phyloP scores from a whole-genome alignment of 192 early-diverging fungal species.

The Spinellus fusiger region DNA sequence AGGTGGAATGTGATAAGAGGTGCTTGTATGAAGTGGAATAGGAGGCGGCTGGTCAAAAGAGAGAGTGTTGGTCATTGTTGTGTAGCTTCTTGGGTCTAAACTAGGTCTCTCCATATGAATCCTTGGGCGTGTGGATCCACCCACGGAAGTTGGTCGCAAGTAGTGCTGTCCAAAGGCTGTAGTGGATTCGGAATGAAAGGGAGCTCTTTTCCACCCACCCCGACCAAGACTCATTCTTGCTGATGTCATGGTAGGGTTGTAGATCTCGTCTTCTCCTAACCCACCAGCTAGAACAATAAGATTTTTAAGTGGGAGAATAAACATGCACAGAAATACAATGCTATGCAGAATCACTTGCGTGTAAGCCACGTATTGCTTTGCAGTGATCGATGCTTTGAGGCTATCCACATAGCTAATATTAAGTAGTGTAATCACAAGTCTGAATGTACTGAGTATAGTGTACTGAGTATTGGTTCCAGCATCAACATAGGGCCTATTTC shows the following conservation, averaged over 20 bases:
- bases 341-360: conserved; percentile 37
- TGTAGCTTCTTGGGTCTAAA: too few relatives aligned
- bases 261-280: conserved; percentile 12
- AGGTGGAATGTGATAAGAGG: too few relatives aligned
- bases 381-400: conserved; percentile 3
- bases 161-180: too few relatives aligned
- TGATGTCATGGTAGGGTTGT: background rate
- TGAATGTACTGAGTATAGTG: conserved; percentile 21
- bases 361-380: conserved; percentile 38
- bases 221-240: conserved; percentile 5
- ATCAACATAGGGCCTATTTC: conserved; percentile 38
- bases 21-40: too few relatives aligned
- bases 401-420: conserved; percentile 32
- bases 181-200: too few relatives aligned
- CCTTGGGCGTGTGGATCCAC: too few relatives aligned
- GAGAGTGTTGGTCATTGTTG: too few relatives aligned
- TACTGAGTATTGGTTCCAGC: conserved; percentile 34
- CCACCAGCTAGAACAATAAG: conserved; percentile 13
- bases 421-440: conserved; percentile 30
- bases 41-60: too few relatives aligned
- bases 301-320: conserved; percentile 28
- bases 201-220: background rate
- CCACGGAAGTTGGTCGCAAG: too few relatives aligned
- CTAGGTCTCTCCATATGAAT: too few relatives aligned
- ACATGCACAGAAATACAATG: conserved; percentile 33